Percentiles rank a stretch among this genome's conserved stretches.
Conservation (phyloP, 106 monocot genomes). For the Chionographis japonica region DNA sequence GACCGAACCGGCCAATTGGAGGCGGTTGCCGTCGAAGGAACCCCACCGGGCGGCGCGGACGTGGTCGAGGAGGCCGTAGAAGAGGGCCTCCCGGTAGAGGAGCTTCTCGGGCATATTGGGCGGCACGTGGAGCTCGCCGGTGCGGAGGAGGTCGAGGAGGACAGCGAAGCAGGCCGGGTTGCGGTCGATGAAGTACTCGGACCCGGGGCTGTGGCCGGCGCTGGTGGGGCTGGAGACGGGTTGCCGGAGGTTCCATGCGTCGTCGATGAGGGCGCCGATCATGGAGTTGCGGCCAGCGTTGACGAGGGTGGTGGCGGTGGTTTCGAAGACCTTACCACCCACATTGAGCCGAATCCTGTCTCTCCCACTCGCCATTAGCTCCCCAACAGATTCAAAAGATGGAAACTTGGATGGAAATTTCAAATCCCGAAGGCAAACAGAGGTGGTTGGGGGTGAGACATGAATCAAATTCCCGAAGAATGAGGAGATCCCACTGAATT, state of each 20-base stretch:
- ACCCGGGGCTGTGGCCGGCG: not conserved
- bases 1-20: constrained; percentile 40
- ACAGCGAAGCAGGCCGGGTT: constrained; percentile 72
- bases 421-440: not conserved
- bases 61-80: constrained; percentile 72
- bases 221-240: not conserved
- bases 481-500: no score
- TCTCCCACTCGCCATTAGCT: constrained; percentile 13
- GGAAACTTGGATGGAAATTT: no score
- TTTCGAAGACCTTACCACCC: constrained; percentile 82
- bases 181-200: constrained; percentile 83
- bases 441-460: not conserved
- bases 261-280: constrained; percentile 78
- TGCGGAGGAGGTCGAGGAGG: constrained; percentile 85
- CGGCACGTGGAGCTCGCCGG: constrained; percentile 70
- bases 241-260: constrained; percentile 32
- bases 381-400: no score
- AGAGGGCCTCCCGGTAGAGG: constrained; percentile 69
- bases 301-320: constrained; percentile 73
- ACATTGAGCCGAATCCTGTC: constrained; percentile 76
- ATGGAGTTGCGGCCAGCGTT: constrained; percentile 72
- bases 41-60: constrained; percentile 71
- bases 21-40: constrained; percentile 65
- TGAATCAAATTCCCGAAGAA: no score
- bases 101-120: constrained; percentile 41